A percentile compares a stretch with the other conserved stretches of the same genome.
These are phyloP conservation scores for Neurospora cerealis DNA, from an alignment of 495 filamentous ascomycete species.

Conservation along the genomic window DNA sequence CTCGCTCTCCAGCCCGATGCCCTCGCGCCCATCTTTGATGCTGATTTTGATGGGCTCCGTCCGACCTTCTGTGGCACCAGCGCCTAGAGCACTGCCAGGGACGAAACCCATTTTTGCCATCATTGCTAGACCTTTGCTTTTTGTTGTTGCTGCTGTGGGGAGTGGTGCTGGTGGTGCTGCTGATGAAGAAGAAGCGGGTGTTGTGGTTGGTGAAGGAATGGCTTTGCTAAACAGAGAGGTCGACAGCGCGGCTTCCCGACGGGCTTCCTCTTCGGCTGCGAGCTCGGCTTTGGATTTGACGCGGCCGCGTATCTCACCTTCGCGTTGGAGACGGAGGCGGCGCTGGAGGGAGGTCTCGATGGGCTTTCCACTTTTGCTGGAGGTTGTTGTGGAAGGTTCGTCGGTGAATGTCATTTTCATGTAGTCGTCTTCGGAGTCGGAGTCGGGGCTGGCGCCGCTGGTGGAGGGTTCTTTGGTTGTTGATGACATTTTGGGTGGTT, in stretches of 20 bases:
- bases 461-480: not conserved
- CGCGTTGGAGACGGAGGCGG: conserved; percentile 42
- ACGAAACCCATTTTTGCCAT: conserved; percentile 95
- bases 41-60: conserved; percentile 57
- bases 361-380: not conserved
- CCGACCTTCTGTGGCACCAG: not conserved
- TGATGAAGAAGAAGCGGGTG: not conserved
- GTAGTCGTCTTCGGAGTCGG: conserved; percentile 45
- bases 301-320: conserved; percentile 49
- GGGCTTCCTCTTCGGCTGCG: conserved; percentile 53
- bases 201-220: not conserved
- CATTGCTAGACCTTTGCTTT: conserved; percentile 83
- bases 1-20: conserved; percentile 76
- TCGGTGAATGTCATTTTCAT: conserved; percentile 52
- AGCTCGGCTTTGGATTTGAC: conserved; percentile 77
- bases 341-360: conserved; percentile 50
- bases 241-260: conserved; percentile 64
- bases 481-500: not conserved
- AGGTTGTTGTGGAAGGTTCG: not conserved
- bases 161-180: not conserved
- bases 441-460: not conserved
- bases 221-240: conserved; percentile 50
- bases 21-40: conserved; percentile 73
- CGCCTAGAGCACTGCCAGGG: conserved; percentile 55
- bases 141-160: conserved; percentile 3